Conservation (phyloP, 164 flowering plant genomes). For the grape (Vitis vinifera) region DNA sequence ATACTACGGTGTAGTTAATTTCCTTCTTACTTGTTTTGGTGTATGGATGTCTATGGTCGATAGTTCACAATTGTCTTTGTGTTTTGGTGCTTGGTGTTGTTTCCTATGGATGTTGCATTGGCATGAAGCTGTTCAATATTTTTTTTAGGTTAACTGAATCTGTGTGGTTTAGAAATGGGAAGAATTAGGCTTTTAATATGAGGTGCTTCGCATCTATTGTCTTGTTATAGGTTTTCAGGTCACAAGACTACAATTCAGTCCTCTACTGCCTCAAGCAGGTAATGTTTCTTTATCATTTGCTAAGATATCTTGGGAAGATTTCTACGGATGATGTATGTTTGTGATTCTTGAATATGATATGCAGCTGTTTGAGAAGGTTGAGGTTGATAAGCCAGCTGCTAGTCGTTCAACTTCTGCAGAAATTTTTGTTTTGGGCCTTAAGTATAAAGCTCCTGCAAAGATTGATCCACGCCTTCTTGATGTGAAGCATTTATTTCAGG, state of each 20-base stretch:
- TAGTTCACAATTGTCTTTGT: too few relatives aligned
- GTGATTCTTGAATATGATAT: slow-evolving; percentile 7
- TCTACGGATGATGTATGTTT: not conserved
- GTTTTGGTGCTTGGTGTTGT: too few relatives aligned
- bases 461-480: slow-evolving; percentile 98
- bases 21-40: too few relatives aligned
- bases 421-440: slow-evolving; percentile 68
- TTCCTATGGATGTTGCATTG: too few relatives aligned
- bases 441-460: slow-evolving; percentile 91
- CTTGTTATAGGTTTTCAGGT: slow-evolving; percentile 75
- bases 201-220: not conserved
- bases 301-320: not conserved
- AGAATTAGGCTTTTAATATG: too few relatives aligned
- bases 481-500: slow-evolving; percentile 75
- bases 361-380: slow-evolving; percentile 95
- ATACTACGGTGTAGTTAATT: too few relatives aligned
- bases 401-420: slow-evolving; percentile 95
- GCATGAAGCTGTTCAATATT: too few relatives aligned
- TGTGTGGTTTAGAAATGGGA: too few relatives aligned
- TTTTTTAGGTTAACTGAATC: too few relatives aligned
- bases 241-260: slow-evolving; percentile 86
- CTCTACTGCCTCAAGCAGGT: slow-evolving; percentile 88
- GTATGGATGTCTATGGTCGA: too few relatives aligned
- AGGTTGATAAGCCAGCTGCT: slow-evolving; percentile 82
- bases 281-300: not conserved